Base-by-base conservation (phyloP, 2,329 filamentous ascomycete species). In the Alternaria burnsii region DNA sequence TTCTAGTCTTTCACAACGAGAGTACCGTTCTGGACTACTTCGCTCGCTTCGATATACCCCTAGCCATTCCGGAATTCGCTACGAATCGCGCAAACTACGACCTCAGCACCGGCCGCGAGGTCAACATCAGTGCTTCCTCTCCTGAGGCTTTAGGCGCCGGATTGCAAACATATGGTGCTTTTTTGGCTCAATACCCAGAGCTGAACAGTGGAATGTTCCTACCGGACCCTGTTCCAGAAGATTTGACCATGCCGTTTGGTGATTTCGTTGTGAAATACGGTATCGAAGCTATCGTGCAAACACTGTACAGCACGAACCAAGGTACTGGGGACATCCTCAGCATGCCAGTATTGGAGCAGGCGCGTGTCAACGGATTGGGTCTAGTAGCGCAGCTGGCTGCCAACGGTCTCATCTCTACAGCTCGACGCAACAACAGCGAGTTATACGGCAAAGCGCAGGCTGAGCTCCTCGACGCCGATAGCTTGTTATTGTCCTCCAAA, bases 221-320 rank as follows among this genome's bases (percentile, higher is more conserved):
- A 0, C 79, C 82, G 0, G 66, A 72, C 10, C 79, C 80, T 8
- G 75, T 84, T 0, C 82, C 83, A 0, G 75, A 79, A 30, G 83
- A 84, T 42, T 72, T 87, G 2, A 68, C 82, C 20, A 69, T 84
- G 4, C 78, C 82, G 2, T 86, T 83, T 58, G 78, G 81, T 18
- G 76, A 83, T 4, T 85, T 85, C 56, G 74, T 82, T 12, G 68
- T 75, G 34, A 85, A 86, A 69, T 80, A 85, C 69, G 69, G 75
- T n/a, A 70, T 87, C 5, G 69, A 77, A 20, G 80, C 76, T 28
- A 73, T 81, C 2, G 28, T 52, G 2, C 48, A 52, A 10, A 30
- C 14, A 3, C 8, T 48, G 3, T 61, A 20, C 4, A 12, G 14
- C 3, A 30, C 54, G 12, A 59, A 47, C 3, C 24, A 52, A 0